Conservation (phyloP, 306 rosid genomes). For the Trifolium pratense region DNA sequence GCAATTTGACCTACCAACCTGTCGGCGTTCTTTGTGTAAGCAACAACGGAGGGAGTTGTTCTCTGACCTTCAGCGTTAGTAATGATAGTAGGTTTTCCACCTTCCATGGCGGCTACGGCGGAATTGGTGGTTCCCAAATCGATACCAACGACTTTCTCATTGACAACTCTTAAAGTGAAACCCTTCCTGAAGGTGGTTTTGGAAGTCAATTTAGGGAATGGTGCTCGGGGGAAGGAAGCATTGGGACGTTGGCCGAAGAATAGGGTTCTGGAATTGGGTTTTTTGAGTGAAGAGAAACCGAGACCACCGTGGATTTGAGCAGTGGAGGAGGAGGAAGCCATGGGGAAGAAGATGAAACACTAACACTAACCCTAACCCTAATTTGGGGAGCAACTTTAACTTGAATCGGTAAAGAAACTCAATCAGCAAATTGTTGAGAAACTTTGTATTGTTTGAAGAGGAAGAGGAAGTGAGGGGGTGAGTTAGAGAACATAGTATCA, state of each 20-base stretch:
- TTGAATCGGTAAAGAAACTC: too few relatives aligned
- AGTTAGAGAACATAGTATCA: too few relatives aligned
- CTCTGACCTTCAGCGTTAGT: constrained; percentile 92
- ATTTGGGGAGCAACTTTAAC: too few relatives aligned
- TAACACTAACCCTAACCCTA: too few relatives aligned
- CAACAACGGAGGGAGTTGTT: constrained; percentile 94
- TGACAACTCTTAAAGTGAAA: constrained; percentile 59
- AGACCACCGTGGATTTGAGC: constrained; percentile 82
- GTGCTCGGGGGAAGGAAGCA: constrained; percentile 36
- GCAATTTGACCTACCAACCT: constrained; percentile 92
- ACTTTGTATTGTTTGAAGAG: too few relatives aligned
- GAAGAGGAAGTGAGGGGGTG: too few relatives aligned
- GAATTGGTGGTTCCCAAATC: constrained; percentile 88
- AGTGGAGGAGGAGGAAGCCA: constrained; percentile 66
- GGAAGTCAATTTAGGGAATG: constrained; percentile 51
- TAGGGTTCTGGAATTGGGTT: constrained; percentile 48
- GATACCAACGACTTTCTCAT: constrained; percentile 83
- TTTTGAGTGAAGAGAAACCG: constrained; percentile 53
- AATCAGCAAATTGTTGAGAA: too few relatives aligned
- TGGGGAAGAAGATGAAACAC: background rate
- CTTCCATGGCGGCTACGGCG: constrained; percentile 89
- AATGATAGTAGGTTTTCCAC: constrained; percentile 82
- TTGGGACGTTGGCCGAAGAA: constrained; percentile 63
- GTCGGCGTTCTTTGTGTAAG: constrained; percentile 82
- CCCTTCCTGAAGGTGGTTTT: constrained; percentile 6